A percentile compares a stretch with the other conserved stretches of the same genome.
Conservation (phyloP, 2,329 filamentous ascomycete genomes). For the Delphinella strobiligena region DNA sequence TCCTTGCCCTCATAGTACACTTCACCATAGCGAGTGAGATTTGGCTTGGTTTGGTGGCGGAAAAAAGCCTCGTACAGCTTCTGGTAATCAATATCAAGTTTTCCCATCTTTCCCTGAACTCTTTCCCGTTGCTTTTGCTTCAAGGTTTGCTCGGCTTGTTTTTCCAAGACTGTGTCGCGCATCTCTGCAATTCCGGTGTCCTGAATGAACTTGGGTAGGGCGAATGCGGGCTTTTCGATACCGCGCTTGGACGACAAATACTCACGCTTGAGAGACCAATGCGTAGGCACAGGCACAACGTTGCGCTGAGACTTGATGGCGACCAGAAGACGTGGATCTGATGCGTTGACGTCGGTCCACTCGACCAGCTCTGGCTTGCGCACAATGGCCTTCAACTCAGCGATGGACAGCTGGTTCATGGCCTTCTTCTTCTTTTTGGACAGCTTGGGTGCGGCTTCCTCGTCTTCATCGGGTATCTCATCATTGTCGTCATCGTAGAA, state of each 20-base stretch:
- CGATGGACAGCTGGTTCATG: constrained; percentile 83
- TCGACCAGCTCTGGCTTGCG: constrained; percentile 88
- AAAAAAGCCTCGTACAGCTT: constrained; percentile 98
- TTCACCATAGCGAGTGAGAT: constrained; percentile 86
- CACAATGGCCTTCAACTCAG: constrained; percentile 87
- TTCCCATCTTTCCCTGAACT: constrained; percentile 91
- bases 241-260: constrained; percentile 95
- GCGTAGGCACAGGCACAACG: constrained; percentile 82
- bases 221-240: constrained; percentile 89
- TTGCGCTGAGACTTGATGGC: constrained; percentile 94
- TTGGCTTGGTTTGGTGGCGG: constrained; percentile 90
- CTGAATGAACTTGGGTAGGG: constrained; percentile 89
- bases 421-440: constrained; percentile 94
- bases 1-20: constrained; percentile 99
- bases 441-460: constrained; percentile 57
- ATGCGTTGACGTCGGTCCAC: constrained; percentile 89
- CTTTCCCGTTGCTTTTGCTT: constrained; percentile 94
- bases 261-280: constrained; percentile 94
- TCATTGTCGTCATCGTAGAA: constrained; percentile 76
- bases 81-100: constrained; percentile 95
- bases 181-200: constrained; percentile 97
- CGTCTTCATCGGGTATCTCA: constrained; percentile 75
- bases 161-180: constrained; percentile 91
- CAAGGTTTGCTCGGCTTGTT: constrained; percentile 80
- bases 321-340: constrained; percentile 77